phyloP scores from a whole-genome alignment of 2,329 filamentous ascomycete species.

The Colletotrichum lupini region DNA sequence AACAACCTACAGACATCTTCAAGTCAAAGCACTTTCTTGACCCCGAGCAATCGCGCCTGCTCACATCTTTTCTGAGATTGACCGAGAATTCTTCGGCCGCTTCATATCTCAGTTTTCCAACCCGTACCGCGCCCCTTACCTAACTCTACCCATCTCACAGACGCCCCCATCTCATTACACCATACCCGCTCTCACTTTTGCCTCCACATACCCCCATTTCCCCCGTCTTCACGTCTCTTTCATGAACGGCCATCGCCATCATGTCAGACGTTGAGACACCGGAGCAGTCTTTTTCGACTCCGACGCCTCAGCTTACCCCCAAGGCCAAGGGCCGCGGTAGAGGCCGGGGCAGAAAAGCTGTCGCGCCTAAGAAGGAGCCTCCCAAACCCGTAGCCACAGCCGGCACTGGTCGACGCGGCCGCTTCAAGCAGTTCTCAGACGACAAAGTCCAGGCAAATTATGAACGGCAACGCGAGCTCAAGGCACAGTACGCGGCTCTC shows the following conservation, averaged over 20 bases:
- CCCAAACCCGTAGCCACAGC: conserved; percentile 50
- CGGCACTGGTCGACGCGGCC: conserved; percentile 55
- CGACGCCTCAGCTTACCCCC: conserved; percentile 36
- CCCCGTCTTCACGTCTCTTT: conserved; percentile 33
- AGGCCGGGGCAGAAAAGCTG: conserved; percentile 35
- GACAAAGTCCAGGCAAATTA: conserved; percentile 67
- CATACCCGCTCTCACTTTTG: conserved; percentile 34
- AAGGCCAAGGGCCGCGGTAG: conserved; percentile 39
- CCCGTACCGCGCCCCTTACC: conserved; percentile 6
- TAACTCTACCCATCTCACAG: conserved; percentile 21
- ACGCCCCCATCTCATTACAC: conserved; percentile 32
- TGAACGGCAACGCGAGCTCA: conserved; percentile 74
- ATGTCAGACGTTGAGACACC: conserved; percentile 38
- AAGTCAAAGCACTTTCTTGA: conserved; percentile 19
- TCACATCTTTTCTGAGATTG: background rate
- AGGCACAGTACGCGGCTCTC: conserved; percentile 72
- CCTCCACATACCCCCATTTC: conserved; percentile 32
- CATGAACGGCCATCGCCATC: conserved; percentile 43
- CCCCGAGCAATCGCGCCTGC: conserved; percentile 17
- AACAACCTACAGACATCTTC: conserved; percentile 31
- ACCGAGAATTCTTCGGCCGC: conserved; percentile 1
- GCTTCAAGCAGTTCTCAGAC: conserved; percentile 67
- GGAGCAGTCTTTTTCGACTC: conserved; percentile 35
- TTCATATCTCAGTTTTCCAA: conserved; percentile 12
- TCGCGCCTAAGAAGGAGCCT: conserved; percentile 37